Percentiles rank a stretch among this genome's conserved stretches.
phyloP scores from a whole-genome alignment of 2,329 filamentous ascomycete genomes.

The Cytospora piceae region DNA sequence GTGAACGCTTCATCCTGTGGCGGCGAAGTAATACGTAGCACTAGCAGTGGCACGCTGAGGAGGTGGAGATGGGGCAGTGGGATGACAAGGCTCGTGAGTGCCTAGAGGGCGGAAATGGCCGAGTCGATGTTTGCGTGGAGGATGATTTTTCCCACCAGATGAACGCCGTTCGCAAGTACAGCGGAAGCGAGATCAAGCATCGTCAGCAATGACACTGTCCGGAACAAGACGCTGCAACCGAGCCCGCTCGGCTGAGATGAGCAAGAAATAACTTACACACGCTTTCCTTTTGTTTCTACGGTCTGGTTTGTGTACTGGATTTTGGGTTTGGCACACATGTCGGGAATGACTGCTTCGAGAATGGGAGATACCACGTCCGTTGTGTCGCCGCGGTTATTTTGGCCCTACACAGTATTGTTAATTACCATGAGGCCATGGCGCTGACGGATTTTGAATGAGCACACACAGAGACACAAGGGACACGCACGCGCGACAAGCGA shows the following conservation, averaged over 20 bases:
- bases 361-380: slow-evolving; percentile 28
- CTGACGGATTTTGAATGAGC: slow-evolving; percentile 4
- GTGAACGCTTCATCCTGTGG: slow-evolving; percentile 54
- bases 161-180: background rate
- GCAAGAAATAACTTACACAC: background rate
- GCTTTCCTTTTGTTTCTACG: slow-evolving; percentile 16
- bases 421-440: slow-evolving; percentile 5
- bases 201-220: background rate
- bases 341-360: slow-evolving; percentile 16
- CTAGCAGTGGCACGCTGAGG: slow-evolving; percentile 52
- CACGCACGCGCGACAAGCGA: background rate
- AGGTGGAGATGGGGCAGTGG: slow-evolving; percentile 57
- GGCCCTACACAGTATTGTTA: slow-evolving; percentile 7
- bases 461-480: slow-evolving; percentile 1
- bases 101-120: slow-evolving; percentile 39
- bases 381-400: slow-evolving; percentile 7
- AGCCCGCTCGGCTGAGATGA: background rate
- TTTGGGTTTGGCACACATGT: slow-evolving; percentile 3
- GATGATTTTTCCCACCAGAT: background rate
- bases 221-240: background rate
- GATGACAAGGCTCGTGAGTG: slow-evolving; percentile 55
- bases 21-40: slow-evolving; percentile 54
- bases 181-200: background rate
- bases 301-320: slow-evolving; percentile 19
- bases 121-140: slow-evolving; percentile 12